Evolutionary conservation across 768 basidiomycete species (phyloP), one percentile per base, ranked within the genome.

Genomic region (Mycena alexandri): DNA sequence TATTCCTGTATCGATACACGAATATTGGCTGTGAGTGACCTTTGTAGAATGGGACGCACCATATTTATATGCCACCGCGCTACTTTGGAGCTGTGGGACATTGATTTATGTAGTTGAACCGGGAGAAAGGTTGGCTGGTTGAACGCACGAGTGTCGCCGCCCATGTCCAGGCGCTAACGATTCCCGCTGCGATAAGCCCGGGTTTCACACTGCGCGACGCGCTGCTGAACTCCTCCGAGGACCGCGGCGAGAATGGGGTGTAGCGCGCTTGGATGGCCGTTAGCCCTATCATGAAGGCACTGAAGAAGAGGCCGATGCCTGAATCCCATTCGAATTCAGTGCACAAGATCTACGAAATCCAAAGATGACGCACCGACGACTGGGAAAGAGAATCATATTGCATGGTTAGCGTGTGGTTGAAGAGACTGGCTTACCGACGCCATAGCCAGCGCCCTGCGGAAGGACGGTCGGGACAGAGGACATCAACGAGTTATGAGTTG

Each of bases 101-200:
- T 56, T 11, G 3, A 25, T 5, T 43, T 19, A 29, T 29, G 29
- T 29, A 4, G 25, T 34, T 41, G 3, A 36, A 21, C 33, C 33
- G 21, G 16, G 17, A 21, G 13, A 19, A 24, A 46, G 13, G 19
- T 0, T 6, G 29, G 29, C 16, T 5, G 14, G 12, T 24, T 0
- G 38, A 12, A 63, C 81, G 65, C 63, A 90, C 90, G 65, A 93
- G 78, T 0, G 92, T 93, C 21, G 92, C 93, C 3, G 91, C 92
- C 83, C 90, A 93, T n/a, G 94, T 95, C 94, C 95, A 96, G 0
- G 95, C 94, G 21, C 90, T 92, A 22, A 97, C 95, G 65, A 98
- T 96, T 2, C 96, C 96, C 33, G 93, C 89, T 0, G 95, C 95
- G 65, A 98, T 96, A 50, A 98, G 83, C 14, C 96, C 96, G 10